Conservation (phyloP, 2,329 filamentous ascomycete genomes). For the Fusarium xyrophilum region DNA sequence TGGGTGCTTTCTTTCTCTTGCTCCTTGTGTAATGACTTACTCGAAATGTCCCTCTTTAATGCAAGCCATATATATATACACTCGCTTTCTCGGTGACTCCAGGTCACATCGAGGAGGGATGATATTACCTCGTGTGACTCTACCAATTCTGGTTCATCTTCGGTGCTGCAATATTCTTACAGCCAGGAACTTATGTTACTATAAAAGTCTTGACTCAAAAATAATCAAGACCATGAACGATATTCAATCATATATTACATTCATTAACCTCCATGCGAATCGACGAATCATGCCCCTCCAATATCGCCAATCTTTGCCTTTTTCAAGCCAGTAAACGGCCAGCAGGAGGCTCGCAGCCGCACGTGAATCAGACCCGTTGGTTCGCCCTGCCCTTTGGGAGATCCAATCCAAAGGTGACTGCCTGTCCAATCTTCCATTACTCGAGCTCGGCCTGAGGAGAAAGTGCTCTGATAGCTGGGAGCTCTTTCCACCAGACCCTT, state of each 20-base stretch:
- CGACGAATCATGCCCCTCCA: neutral
- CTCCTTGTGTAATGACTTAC: neutral
- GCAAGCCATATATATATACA: neutral
- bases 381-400: neutral
- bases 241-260: neutral
- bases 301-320: neutral
- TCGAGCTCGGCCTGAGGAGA: neutral
- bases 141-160: neutral
- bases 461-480: neutral
- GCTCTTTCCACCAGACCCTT: neutral
- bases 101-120: neutral
- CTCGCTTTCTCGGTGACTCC: neutral
- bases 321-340: neutral
- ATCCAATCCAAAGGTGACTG: neutral
- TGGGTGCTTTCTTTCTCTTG: neutral
- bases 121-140: neutral
- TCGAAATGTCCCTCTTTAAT: neutral
- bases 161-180: neutral
- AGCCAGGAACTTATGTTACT: neutral
- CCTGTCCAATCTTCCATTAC: neutral
- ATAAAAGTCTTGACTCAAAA: neutral
- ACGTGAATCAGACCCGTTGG: slow-evolving; percentile 27
- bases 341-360: slow-evolving; percentile 13
- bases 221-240: neutral
- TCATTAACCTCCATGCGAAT: neutral